Conservation (phyloP, 2,329 filamentous ascomycete genomes). For the Aureobasidium lini region DNA sequence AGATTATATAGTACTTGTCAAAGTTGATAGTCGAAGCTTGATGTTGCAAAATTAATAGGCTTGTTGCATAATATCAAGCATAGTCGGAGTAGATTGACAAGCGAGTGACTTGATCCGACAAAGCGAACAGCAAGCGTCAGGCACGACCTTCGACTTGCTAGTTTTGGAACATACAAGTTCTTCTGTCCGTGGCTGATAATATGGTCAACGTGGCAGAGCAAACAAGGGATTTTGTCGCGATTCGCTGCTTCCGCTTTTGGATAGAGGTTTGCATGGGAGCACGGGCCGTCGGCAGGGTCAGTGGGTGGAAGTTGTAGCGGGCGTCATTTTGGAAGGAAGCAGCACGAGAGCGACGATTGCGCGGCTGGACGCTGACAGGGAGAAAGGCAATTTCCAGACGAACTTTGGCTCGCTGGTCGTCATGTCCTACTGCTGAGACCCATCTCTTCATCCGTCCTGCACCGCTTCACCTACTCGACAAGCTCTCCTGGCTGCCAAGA, state of each 20-base stretch:
- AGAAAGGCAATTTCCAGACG: slow-evolving; percentile 10
- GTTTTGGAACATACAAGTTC: neutral
- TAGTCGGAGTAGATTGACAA: neutral
- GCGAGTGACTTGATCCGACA: neutral
- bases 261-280: neutral
- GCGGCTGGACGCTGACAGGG: slow-evolving; percentile 1
- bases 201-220: neutral
- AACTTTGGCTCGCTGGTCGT: neutral
- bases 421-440: neutral
- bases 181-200: neutral
- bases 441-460: neutral
- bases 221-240: neutral
- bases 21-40: neutral
- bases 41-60: neutral
- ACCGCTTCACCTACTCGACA: neutral
- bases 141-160: neutral
- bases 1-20: neutral
- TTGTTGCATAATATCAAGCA: slow-evolving; percentile 10
- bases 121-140: neutral
- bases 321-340: neutral
- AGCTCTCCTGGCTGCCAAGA: slow-evolving; percentile 8
- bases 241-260: slow-evolving; percentile 5
- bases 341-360: slow-evolving; percentile 1
- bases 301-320: neutral
- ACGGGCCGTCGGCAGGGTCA: slow-evolving; percentile 1